These are phyloP conservation scores for Nicotiana paniculata DNA, from an alignment of 257 asterid species.

Conservation along the genomic window DNA sequence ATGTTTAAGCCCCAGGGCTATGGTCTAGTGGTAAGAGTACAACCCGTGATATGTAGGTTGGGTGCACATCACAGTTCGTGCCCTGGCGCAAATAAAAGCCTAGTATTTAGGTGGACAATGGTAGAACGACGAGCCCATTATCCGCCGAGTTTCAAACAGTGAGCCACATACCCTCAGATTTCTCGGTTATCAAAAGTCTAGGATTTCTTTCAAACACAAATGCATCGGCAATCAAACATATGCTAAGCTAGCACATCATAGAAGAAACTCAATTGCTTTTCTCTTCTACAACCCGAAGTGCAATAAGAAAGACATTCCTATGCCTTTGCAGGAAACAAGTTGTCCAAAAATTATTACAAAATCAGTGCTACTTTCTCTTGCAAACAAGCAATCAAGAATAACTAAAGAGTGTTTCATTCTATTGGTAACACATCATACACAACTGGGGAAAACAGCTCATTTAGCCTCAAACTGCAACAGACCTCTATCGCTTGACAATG, in stretches of 20 bases:
- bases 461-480: background rate
- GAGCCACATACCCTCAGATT: background rate
- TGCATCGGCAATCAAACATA: background rate
- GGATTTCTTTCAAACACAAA: background rate
- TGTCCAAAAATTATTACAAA: background rate
- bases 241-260: background rate
- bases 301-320: background rate
- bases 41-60: background rate
- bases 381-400: background rate
- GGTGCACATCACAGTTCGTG: background rate
- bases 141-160: background rate
- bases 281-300: background rate
- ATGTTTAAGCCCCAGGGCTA: background rate
- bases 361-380: background rate
- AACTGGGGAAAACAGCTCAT: background rate
- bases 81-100: background rate
- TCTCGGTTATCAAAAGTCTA: background rate
- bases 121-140: background rate
- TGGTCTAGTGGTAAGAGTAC: background rate
- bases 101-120: background rate
- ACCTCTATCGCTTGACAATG: background rate
- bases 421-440: background rate
- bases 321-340: background rate
- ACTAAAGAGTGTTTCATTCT: background rate
- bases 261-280: background rate